These are phyloP conservation scores for Phyllostachys edulis DNA, from an alignment of 176 grass and related monocot species.

Conservation along the genomic window DNA sequence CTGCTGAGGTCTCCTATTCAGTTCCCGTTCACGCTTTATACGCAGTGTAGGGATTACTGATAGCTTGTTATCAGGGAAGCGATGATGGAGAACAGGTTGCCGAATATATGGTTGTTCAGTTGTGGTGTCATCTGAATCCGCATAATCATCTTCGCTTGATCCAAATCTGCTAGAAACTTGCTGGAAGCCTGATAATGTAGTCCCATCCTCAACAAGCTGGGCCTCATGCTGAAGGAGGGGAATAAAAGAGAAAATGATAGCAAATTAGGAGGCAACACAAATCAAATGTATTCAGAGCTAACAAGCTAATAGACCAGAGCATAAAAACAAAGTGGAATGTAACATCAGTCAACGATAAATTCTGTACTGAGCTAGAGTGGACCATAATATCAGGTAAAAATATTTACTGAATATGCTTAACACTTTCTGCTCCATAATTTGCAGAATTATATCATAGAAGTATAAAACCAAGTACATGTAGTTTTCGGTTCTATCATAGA, in stretches of 20 bases:
- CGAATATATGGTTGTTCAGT: slow-evolving; percentile 51
- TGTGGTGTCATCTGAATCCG: slow-evolving; percentile 72
- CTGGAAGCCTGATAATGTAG: slow-evolving; percentile 65
- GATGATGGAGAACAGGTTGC: slow-evolving; percentile 49
- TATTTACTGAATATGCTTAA: slow-evolving; percentile 12
- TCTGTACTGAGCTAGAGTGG: not conserved
- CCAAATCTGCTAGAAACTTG: slow-evolving; percentile 68
- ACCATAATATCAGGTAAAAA: slow-evolving; percentile 21
- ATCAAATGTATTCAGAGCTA: slow-evolving; percentile 12
- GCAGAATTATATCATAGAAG: slow-evolving; percentile 1
- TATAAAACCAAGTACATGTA: not conserved
- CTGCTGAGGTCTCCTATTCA: slow-evolving; percentile 59
- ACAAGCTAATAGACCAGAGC: not conserved
- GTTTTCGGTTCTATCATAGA: not conserved
- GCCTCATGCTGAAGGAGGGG: slow-evolving; percentile 63
- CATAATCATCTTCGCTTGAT: slow-evolving; percentile 94
- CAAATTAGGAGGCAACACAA: slow-evolving; percentile 28
- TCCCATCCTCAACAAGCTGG: slow-evolving; percentile 81
- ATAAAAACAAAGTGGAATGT: slow-evolving; percentile 15
- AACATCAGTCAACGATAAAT: slow-evolving; percentile 21
- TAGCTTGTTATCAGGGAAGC: slow-evolving; percentile 48
- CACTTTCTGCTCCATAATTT: not conserved
- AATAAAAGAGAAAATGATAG: not conserved
- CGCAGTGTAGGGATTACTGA: slow-evolving; percentile 58
- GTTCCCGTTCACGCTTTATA: slow-evolving; percentile 64